Evolutionary conservation across 371 early-diverging fungal species (phyloP).

Genomic region (Lichtheimia ramosa): DNA sequence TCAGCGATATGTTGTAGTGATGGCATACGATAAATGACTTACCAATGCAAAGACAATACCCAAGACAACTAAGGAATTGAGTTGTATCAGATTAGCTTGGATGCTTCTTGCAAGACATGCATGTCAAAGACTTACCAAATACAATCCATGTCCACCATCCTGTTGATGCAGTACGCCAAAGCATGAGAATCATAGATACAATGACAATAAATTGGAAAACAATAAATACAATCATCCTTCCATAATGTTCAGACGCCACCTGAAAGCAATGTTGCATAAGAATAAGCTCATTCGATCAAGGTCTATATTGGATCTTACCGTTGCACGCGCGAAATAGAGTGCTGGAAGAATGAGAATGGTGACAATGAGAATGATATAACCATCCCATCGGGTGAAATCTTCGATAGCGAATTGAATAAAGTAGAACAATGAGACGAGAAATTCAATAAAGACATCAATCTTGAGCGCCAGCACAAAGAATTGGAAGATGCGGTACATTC

Average conservation of each 20-base stretch:
- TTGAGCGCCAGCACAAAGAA: slow-evolving; percentile 33
- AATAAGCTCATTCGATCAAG: too few relatives aligned
- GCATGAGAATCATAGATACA: slow-evolving; percentile 35
- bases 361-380: slow-evolving; percentile 28
- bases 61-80: slow-evolving; percentile 23
- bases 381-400: slow-evolving; percentile 13
- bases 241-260: slow-evolving; percentile 34
- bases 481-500: slow-evolving; percentile 40
- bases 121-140: slow-evolving; percentile 32
- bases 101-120: background rate
- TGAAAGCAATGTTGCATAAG: slow-evolving; percentile 3
- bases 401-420: slow-evolving; percentile 22
- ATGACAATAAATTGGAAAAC: slow-evolving; percentile 36
- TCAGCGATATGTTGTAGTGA: background rate
- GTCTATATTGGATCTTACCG: slow-evolving; percentile 18
- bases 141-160: slow-evolving; percentile 49
- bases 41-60: slow-evolving; percentile 38
- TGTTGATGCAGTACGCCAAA: slow-evolving; percentile 20
- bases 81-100: too few relatives aligned
- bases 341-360: slow-evolving; percentile 39
- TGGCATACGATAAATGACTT: slow-evolving; percentile 8
- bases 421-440: slow-evolving; percentile 29
- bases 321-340: slow-evolving; percentile 40
- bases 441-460: slow-evolving; percentile 30
- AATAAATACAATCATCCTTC: slow-evolving; percentile 37